A percentile compares a stretch with the other conserved stretches of the same genome.
Conservation (phyloP, 805 yeast species). For the Sporopachydermia quercuum region DNA sequence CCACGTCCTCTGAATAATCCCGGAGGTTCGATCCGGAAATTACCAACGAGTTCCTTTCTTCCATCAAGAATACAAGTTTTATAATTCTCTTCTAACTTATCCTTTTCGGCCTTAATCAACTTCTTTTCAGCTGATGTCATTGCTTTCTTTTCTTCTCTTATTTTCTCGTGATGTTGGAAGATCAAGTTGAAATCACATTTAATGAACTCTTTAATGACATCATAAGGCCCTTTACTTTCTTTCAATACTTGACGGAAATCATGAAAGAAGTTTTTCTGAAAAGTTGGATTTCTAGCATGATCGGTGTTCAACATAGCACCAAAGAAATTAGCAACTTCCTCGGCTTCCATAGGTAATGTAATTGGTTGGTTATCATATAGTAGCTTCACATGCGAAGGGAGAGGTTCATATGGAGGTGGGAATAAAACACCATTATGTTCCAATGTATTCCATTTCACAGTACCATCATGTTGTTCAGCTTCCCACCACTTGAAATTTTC, state of each 20-base stretch:
- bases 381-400: slow-evolving; percentile 64
- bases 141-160: slow-evolving; percentile 58
- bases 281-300: slow-evolving; percentile 75
- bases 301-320: slow-evolving; percentile 82
- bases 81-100: slow-evolving; percentile 62
- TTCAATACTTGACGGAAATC: slow-evolving; percentile 60
- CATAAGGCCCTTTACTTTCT: slow-evolving; percentile 51
- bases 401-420: slow-evolving; percentile 82
- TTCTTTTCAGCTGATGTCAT: slow-evolving; percentile 66
- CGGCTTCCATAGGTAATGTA: slow-evolving; percentile 63
- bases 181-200: slow-evolving; percentile 72
- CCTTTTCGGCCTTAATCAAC: slow-evolving; percentile 53
- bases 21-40: slow-evolving; percentile 91
- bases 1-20: slow-evolving; percentile 94
- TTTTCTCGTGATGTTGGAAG: slow-evolving; percentile 50
- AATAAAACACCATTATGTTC: slow-evolving; percentile 86
- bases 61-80: slow-evolving; percentile 76
- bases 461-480: slow-evolving; percentile 47
- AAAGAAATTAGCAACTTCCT: slow-evolving; percentile 92
- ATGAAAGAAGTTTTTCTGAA: slow-evolving; percentile 72
- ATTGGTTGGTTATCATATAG: slow-evolving; percentile 69
- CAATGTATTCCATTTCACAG: slow-evolving; percentile 72
- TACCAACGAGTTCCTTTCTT: slow-evolving; percentile 82
- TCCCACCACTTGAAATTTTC: slow-evolving; percentile 81
- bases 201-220: slow-evolving; percentile 34